Evolutionary conservation across 345 rosid genomes (phyloP), one percentile per base, ranked within the genome.

Genomic region (Populus davidiana): DNA sequence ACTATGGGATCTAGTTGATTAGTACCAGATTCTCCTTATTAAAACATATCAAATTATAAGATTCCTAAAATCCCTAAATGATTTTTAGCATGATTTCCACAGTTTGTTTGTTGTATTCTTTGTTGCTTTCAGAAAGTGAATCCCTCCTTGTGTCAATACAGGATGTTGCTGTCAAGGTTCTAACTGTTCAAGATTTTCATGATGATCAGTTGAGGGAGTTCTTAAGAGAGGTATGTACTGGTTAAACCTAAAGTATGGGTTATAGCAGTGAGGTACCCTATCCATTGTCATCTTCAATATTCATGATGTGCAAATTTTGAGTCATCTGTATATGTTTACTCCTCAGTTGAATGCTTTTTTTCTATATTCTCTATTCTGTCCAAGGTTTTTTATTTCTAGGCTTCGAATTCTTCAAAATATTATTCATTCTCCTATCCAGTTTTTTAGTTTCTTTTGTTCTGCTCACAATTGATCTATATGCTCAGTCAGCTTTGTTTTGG

Each of bases 131-230:
- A 27, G 71, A 52, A 17, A 64, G n/a, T 61, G n/a, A 61, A 70
- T 17, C n/a, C 36, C 25, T 72, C 33, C 65, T 69, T 54, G 56
- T 77, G 66, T 61, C 73, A 68, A 50, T 86, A 82, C 87, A 93
- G 99, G 99, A 95, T 81, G 98, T 95, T 13, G 99, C 99, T 4
- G 98, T 95, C 77, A 95, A 95, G 89, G 91, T 92, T 75, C 83
- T 95, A 71, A 84, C 91, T 8, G 79, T 93, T 81, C 99, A 95
- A 85, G 99, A 93, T 76, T 95, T 92, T 81, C 90, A 81, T 29
- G 98, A 92, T 82, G 99, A 91, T 78, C 96, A 92, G 79, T 86
- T 95, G 86, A 91, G 88, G 86, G 98, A 92, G 81, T 95, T 95
- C 76, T 81, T 93, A 47, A 87, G 99, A 81, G 99, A 95, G 98